Base-by-base conservation (phyloP, 805 yeast genomes). In the Saturnispora ahearnii region DNA sequence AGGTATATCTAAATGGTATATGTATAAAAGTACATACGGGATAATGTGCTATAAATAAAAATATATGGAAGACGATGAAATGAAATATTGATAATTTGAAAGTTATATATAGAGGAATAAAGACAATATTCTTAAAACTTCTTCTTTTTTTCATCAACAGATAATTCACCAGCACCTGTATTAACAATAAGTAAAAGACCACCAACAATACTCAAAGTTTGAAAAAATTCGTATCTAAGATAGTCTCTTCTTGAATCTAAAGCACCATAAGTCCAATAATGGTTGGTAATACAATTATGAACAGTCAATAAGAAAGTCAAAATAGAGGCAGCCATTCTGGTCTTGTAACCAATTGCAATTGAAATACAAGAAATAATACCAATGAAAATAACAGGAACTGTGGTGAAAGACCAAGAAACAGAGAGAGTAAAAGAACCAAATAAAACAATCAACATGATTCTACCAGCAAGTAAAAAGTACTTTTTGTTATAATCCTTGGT, bases 111-210 rank as follows among this genome's bases (percentile, higher is more conserved):
- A 32, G 15, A 45, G 5, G 26, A 7, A 40, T 6, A 31, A 30
- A 2, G 18, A 18, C 18, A 18, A 21, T 31, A 9, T 31, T 22
- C 22, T 38, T 48, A 53, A 44, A 47, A 57, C 34, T 49, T 57
- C 74, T 91, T 91, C 74, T 91, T 90, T 83, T 93, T 91, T 67
- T 89, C 97, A 63, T 91, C 99, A 51, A 91, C 71, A 28, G 96
- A 86, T 56, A 91, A 74, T 59, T 86, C 90, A 46, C 99, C 99
- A 30, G 98, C 98, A 54, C 99, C 99, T 3, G 96, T 87, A 69
- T 86, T 88, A 52, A 87, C 96, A 53, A 93, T 87, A 57, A 93
- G 72, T 54, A 91, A 70, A 55, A 91, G 77, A 1, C 98, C 99
- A 51, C 99, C 99, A 46, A 91, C 90, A 64, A 91, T 91, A 51